These are phyloP conservation scores for Ogataea henricii DNA, from an alignment of 805 yeast species.

Conservation along the genomic window DNA sequence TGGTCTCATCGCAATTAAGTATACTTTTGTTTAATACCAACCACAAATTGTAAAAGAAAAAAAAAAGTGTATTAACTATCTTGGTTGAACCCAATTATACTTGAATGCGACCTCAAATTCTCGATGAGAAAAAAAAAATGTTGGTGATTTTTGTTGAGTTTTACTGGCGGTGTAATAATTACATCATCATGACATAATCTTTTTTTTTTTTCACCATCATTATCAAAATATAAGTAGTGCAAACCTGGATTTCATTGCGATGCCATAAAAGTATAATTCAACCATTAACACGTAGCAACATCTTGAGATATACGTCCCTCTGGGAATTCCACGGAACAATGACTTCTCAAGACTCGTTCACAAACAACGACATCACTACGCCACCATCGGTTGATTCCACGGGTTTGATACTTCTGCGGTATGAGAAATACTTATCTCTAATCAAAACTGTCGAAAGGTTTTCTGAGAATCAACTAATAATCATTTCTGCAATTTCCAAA, in stretches of 20 bases:
- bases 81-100: no score
- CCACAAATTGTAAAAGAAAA: not conserved
- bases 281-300: not conserved
- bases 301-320: not conserved
- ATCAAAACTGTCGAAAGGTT: conserved; percentile 28
- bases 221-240: no score
- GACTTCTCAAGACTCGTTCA: not conserved
- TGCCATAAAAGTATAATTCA: not conserved
- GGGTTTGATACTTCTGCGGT: conserved; percentile 27
- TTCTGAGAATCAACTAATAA: conserved; percentile 28
- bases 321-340: not conserved
- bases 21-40: not conserved
- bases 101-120: no score
- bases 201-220: no score
- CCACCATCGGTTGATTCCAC: conserved; percentile 31
- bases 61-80: not conserved
- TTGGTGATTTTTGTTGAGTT: conserved; percentile 2
- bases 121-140: no score
- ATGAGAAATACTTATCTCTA: conserved; percentile 30
- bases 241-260: not conserved
- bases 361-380: conserved; percentile 9
- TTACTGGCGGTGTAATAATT: not conserved
- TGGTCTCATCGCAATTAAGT: conserved; percentile 62
- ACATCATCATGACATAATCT: no score
- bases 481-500: conserved; percentile 26